phyloP scores from a whole-genome alignment of 2,329 filamentous ascomycete genomes.

The Scedosporium aurantiacum region DNA sequence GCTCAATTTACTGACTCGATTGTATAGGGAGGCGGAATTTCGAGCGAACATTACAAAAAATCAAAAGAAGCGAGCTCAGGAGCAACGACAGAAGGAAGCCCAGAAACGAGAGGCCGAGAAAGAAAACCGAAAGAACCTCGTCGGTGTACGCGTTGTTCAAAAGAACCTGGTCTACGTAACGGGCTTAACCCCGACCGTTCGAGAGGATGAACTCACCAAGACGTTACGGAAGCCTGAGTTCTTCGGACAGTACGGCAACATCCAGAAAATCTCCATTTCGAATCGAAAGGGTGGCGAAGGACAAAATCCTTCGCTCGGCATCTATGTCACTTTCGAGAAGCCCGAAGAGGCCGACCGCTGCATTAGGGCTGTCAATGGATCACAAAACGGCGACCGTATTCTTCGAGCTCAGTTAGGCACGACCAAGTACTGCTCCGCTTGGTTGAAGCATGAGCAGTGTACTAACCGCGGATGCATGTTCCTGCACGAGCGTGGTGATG shows the following conservation, averaged over 20 bases:
- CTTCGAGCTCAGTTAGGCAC: constrained; percentile 74
- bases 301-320: constrained; percentile 79
- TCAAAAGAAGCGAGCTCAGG: constrained; percentile 79
- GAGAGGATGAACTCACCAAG: constrained; percentile 84
- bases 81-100: constrained; percentile 81
- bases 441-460: constrained; percentile 86
- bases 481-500: constrained; percentile 93
- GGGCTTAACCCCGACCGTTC: constrained; percentile 79
- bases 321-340: constrained; percentile 95
- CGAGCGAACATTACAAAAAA: constrained; percentile 74
- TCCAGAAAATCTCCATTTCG: constrained; percentile 97
- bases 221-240: constrained; percentile 85
- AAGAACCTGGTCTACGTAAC: constrained; percentile 99
- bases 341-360: constrained; percentile 85
- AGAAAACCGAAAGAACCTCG: constrained; percentile 88
- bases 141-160: constrained; percentile 90
- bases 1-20: constrained; percentile 15
- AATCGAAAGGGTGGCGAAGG: constrained; percentile 72
- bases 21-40: constrained; percentile 56
- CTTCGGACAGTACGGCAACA: constrained; percentile 96
- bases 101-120: constrained; percentile 95
- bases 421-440: constrained; percentile 97
- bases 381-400: constrained; percentile 76
- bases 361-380: constrained; percentile 86
- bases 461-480: constrained; percentile 98